phyloP scores from a whole-genome alignment of 148 eudicot species.

The Heliosperma pusillum region DNA sequence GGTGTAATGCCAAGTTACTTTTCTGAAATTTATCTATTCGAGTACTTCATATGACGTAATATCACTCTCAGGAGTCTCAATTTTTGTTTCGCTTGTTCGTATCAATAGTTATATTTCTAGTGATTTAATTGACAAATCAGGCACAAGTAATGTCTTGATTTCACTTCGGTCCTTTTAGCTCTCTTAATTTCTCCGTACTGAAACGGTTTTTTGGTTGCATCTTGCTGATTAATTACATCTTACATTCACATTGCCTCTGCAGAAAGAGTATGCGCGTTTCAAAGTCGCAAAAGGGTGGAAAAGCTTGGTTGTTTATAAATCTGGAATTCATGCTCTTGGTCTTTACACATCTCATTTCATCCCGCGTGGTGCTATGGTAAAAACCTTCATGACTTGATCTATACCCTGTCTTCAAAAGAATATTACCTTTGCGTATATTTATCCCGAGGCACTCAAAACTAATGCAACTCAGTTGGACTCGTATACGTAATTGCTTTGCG shows the following conservation, averaged over 20 bases:
- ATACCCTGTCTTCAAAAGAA: background rate
- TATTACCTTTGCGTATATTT: background rate
- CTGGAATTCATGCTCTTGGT: constrained; percentile 82
- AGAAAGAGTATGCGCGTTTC: constrained; percentile 71
- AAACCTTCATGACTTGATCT: constrained; percentile 14
- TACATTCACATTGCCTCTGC: constrained; percentile 21
- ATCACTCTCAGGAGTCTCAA: background rate
- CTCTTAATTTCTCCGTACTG: background rate
- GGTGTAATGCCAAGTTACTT: no score
- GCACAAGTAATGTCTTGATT: background rate
- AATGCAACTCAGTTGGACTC: background rate
- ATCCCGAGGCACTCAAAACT: background rate
- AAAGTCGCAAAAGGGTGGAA: constrained; percentile 67
- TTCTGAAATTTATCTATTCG: background rate
- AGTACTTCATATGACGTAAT: background rate
- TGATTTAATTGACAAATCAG: background rate
- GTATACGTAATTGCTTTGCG: background rate
- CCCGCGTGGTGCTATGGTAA: constrained; percentile 67
- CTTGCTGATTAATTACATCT: background rate
- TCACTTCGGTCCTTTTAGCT: background rate
- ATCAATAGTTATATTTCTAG: background rate
- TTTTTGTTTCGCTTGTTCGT: background rate
- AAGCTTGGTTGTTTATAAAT: constrained; percentile 71
- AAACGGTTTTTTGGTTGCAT: background rate
- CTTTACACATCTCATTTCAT: constrained; percentile 73